Evolutionary conservation across 148 eudicot genomes (phyloP).

Genomic region (Cornus florida): DNA sequence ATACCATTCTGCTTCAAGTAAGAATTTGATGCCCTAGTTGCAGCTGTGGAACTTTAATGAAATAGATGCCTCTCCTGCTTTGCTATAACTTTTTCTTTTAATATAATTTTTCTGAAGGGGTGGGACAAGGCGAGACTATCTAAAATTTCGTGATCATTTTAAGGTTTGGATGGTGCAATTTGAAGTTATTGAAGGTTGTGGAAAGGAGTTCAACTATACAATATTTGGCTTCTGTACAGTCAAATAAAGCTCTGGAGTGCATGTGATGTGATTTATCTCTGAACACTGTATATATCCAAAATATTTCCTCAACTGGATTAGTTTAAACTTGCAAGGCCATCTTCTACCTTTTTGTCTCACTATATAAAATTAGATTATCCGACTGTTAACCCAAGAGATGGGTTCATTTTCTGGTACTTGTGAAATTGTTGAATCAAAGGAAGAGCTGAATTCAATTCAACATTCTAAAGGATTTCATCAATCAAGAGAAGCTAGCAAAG

Average conservation of each 20-base stretch:
- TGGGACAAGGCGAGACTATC: not conserved
- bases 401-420: conserved; percentile 45
- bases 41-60: no score
- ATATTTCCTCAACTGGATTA: conserved; percentile 15
- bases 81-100: no score
- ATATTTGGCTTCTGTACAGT: conserved; percentile 4
- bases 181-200: conserved; percentile 8
- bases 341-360: not conserved
- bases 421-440: conserved; percentile 75
- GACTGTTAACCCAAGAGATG: not conserved
- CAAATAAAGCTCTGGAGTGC: conserved; percentile 14
- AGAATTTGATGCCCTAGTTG: no score
- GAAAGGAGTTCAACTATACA: no score
- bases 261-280: conserved; percentile 5
- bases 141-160: conserved; percentile 5
- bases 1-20: no score
- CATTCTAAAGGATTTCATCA: conserved; percentile 29
- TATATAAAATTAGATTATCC: not conserved
- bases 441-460: conserved; percentile 34
- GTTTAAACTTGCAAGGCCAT: not conserved
- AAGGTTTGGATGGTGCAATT: conserved; percentile 16
- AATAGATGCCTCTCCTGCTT: no score
- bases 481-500: conserved; percentile 34
- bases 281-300: conserved; percentile 9
- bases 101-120: no score